phyloP scores from a whole-genome alignment of 192 early-diverging fungal species.

The Entomortierella beljakovae region DNA sequence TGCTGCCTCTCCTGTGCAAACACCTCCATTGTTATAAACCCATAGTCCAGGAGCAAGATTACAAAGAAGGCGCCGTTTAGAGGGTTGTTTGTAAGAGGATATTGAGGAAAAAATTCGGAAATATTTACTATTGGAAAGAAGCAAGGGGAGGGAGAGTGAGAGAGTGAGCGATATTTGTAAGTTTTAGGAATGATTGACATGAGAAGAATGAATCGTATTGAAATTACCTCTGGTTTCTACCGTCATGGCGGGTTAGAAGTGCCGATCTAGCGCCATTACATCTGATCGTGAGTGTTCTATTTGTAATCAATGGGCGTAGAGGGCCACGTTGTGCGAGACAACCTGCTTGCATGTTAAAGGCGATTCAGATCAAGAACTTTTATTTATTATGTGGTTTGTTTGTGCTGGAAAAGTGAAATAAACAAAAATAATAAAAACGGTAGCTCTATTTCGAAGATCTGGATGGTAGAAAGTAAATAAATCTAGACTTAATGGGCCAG shows the following conservation, averaged over 20 bases:
- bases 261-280: conserved; percentile 20
- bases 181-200: neutral
- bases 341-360: conserved; percentile 36
- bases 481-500: too few relatives aligned
- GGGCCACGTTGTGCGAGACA: conserved; percentile 31
- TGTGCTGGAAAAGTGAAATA: too few relatives aligned
- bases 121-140: neutral
- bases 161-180: neutral
- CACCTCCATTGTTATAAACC: conserved; percentile 49
- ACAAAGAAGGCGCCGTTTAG: conserved; percentile 38
- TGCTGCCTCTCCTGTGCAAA: conserved; percentile 44
- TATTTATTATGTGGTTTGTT: neutral
- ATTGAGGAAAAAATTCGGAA: conserved; percentile 28
- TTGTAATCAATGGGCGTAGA: conserved; percentile 21
- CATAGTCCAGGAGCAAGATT: conserved; percentile 44
- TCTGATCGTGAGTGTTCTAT: conserved; percentile 2
- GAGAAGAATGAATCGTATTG: neutral
- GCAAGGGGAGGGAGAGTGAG: neutral
- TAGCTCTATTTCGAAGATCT: too few relatives aligned
- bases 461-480: too few relatives aligned
- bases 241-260: conserved; percentile 12
- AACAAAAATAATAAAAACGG: too few relatives aligned
- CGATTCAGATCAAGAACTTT: neutral
- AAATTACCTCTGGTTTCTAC: conserved; percentile 13
- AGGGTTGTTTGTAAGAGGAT: conserved; percentile 6